Evolutionary conservation across 129 eudicot species (phyloP), one percentile per base, ranked within the genome.

Genomic region (Pseudognaphalium luteoalbum): DNA sequence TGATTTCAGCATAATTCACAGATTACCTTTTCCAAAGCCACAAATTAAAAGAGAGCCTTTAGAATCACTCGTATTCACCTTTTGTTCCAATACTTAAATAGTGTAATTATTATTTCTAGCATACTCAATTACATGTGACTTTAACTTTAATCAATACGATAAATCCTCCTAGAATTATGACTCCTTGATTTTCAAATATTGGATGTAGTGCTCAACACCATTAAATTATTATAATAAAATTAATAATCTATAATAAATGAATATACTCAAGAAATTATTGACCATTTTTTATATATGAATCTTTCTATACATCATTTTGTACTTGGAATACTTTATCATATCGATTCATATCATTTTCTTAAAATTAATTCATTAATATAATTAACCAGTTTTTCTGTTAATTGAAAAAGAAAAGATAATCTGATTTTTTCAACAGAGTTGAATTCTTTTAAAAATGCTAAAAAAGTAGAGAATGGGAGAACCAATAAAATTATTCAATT

Each of bases 91-190:
- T 80, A 80, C 80, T 74, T 75, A 6, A 80, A 73, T 73, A 67
- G 56, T 66, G 83, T 73, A 66, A 80, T 73, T 73, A 80, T 80
- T 57, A 80, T 66, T 78, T 80, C 64, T 56, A 73, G 67, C 79
- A 74, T 80, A 80, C 83, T 80, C 84, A 74, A 80, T 70, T 80
- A 73, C 78, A 58, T 44, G n/a, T 44, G 20, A 76, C 84, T 80
- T 74, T 80, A 57, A 67, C 80, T 80, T 80, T 80, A 67, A 44
- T 74, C 44, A 54, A 16, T 66, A 19, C 30, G 17, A 67, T 54
- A 32, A 25, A 50, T 21, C 58, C 72, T 73, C 54, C n/a, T 73
- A 29, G 67, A 73, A 80, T 80, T 74, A 66, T 67, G 80, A 67
- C 57, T 74, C 32, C 0, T 41, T 80, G 69, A 67, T 73, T 47